phyloP scores from a whole-genome alignment of 2,329 filamentous ascomycete species.

The Capronia americana region DNA sequence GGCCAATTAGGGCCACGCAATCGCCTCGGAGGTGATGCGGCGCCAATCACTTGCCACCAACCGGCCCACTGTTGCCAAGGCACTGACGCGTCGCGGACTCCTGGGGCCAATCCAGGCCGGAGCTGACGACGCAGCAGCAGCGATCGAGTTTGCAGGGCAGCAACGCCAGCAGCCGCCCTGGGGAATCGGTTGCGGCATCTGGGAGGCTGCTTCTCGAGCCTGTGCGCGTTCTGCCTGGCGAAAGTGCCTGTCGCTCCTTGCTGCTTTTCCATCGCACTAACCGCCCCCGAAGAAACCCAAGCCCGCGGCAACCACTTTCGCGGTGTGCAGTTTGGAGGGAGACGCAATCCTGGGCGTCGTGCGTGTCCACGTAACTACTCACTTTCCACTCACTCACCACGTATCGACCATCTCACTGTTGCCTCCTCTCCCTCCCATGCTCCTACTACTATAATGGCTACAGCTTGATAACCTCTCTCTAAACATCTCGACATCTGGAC shows the following conservation, averaged over 20 bases:
- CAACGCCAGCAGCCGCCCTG: neutral
- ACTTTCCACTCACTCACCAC: conserved; percentile 2
- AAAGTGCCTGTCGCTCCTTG: neutral
- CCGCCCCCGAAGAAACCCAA: neutral
- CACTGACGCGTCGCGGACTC: neutral
- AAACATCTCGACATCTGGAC: neutral
- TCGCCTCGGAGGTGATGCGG: neutral
- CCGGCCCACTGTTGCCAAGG: neutral
- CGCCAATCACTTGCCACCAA: conserved; percentile 3
- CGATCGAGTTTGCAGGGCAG: neutral
- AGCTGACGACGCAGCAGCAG: conserved; percentile 4
- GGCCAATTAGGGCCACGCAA: conserved; percentile 3
- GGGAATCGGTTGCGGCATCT: neutral
- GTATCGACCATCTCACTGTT: conserved; percentile 16
- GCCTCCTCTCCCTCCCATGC: conserved; percentile 7
- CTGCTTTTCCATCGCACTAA: conserved; percentile 1
- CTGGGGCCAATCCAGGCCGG: conserved; percentile 11
- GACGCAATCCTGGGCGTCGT: conserved; percentile 17
- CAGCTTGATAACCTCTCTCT: neutral
- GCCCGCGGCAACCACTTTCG: conserved; percentile 2
- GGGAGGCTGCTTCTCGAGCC: neutral
- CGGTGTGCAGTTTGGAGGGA: conserved; percentile 5
- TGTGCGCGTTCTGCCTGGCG: neutral
- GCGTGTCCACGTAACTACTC: conserved; percentile 17
- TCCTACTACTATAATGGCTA: conserved; percentile 7